phyloP scores from a whole-genome alignment of 495 filamentous ascomycete species.

The Polyplosphaeria fusca region DNA sequence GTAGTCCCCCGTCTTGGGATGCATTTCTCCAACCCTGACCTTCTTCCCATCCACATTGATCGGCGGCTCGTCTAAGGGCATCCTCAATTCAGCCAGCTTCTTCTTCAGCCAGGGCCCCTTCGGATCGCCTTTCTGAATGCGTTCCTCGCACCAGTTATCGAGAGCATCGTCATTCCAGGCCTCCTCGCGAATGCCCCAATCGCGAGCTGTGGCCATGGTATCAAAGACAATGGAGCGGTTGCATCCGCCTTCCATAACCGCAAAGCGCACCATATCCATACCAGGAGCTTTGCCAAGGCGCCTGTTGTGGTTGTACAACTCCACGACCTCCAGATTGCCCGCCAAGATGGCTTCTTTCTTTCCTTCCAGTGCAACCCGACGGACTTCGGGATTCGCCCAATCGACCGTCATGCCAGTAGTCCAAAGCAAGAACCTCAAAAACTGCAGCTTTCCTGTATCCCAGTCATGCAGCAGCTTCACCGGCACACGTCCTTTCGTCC shows the following conservation, averaged over 20 bases:
- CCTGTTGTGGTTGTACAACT: constrained; percentile 29
- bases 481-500: constrained; percentile 24
- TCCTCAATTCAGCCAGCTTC: constrained; percentile 23
- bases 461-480: constrained; percentile 27
- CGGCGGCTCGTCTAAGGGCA: neutral
- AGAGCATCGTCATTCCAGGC: constrained; percentile 9
- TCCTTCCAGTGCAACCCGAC: constrained; percentile 5
- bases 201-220: constrained; percentile 19
- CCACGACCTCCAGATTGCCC: constrained; percentile 20
- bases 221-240: constrained; percentile 26
- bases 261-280: constrained; percentile 20
- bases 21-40: neutral
- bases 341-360: constrained; percentile 21
- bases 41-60: neutral
- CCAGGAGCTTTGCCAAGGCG: constrained; percentile 23
- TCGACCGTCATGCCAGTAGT: constrained; percentile 27
- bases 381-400: constrained; percentile 14
- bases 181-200: constrained; percentile 11
- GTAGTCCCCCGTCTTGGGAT: constrained; percentile 14
- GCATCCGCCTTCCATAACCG: constrained; percentile 28
- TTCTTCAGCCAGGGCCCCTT: constrained; percentile 26
- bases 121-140: constrained; percentile 12
- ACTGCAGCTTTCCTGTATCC: constrained; percentile 20
- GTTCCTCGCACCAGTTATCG: constrained; percentile 22
- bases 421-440: constrained; percentile 24